Percentiles rank a stretch among this genome's conserved stretches.
phyloP scores from a whole-genome alignment of 148 eudicot species.

The Spergularia marina region DNA sequence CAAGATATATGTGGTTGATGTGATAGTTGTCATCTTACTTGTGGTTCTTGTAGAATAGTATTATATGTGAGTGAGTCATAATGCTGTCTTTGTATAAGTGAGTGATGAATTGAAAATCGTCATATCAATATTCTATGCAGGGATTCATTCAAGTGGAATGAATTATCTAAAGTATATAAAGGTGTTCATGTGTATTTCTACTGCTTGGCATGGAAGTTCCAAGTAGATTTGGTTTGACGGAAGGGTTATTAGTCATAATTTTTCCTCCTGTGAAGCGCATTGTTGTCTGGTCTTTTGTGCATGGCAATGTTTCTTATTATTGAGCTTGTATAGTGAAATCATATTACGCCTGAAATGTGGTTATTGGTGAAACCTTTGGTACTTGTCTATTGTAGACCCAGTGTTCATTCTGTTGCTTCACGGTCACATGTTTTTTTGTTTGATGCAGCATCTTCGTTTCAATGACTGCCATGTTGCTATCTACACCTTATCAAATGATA shows the following conservation, averaged over 20 bases:
- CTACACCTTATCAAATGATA: background rate
- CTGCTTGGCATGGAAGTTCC: background rate
- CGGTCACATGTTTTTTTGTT: background rate
- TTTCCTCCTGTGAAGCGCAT: background rate
- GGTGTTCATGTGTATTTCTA: background rate
- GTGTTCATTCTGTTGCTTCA: background rate
- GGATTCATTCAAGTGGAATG: background rate
- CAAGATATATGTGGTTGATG: background rate
- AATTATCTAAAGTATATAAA: background rate
- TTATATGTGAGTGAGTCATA: background rate
- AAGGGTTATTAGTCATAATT: background rate
- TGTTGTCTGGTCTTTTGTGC: background rate
- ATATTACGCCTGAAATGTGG: background rate
- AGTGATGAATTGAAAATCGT: background rate
- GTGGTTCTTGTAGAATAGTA: conserved; percentile 1
- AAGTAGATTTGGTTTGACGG: background rate
- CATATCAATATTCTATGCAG: background rate
- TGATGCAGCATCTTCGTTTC: background rate
- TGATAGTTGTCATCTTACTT: background rate
- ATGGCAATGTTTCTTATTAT: background rate
- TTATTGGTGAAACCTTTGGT: background rate
- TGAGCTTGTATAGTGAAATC: background rate
- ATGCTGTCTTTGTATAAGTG: background rate
- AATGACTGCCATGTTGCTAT: background rate
- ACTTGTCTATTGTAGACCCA: too few species aligned